A percentile compares a stretch with the other conserved stretches of the same genome.
phyloP scores from a whole-genome alignment of 2,329 filamentous ascomycete species.

The Harringtonia aguacate region DNA sequence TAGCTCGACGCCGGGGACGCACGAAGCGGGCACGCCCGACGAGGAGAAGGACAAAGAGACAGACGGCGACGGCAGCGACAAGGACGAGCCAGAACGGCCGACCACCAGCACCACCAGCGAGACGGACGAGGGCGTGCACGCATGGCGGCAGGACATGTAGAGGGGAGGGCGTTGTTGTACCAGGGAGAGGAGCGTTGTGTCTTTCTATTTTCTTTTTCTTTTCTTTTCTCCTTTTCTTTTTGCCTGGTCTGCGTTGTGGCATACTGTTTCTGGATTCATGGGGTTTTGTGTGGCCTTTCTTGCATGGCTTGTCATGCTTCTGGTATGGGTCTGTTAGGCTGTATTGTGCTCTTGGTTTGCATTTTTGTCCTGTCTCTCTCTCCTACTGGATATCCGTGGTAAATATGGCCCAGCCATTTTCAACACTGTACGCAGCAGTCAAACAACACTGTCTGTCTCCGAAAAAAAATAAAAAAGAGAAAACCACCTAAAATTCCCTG shows the following conservation, averaged over 20 bases:
- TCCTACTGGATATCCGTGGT: too few relatives aligned
- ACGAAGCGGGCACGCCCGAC: background rate
- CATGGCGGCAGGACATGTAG: constrained; percentile 7
- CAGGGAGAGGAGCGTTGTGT: background rate
- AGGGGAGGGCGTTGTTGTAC: too few relatives aligned
- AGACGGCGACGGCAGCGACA: background rate
- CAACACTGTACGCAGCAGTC: too few relatives aligned
- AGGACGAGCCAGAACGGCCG: too few relatives aligned
- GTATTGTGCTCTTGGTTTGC: background rate
- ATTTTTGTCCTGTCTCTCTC: too few relatives aligned
- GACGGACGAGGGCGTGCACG: constrained; percentile 9
- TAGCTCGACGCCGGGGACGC: background rate
- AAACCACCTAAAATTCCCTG: too few relatives aligned
- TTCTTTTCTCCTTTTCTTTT: background rate
- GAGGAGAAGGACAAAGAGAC: too few relatives aligned
- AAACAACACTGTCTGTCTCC: background rate
- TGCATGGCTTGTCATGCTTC: background rate
- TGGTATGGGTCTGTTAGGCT: background rate
- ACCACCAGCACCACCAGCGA: too few relatives aligned
- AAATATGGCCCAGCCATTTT: too few relatives aligned
- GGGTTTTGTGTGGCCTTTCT: background rate
- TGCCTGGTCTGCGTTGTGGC: too few relatives aligned
- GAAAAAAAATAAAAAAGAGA: background rate
- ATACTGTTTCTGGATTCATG: background rate
- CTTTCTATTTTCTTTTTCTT: background rate